Evolutionary conservation across 2,329 filamentous ascomycete genomes (phyloP), one percentile per base, ranked within the genome.

Genomic region (Aspergillaceae sp.): DNA sequence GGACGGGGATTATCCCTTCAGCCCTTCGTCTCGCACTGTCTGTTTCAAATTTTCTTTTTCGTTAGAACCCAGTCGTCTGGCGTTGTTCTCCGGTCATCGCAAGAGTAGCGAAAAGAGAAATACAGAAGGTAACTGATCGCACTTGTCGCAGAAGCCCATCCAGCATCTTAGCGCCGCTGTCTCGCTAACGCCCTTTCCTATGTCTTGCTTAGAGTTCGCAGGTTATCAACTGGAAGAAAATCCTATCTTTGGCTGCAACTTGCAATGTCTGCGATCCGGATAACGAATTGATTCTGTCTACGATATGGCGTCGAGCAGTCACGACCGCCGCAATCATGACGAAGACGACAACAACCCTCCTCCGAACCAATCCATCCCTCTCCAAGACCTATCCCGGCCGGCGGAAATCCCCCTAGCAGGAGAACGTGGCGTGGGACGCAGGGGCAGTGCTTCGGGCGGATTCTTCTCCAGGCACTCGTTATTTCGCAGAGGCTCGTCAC

Each of bases 361-460:
- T 26, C 51, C 52, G n/a, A 51, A 60, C 48, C 66, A 69, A 45
- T 83, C 83, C 51, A 90, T 92, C 68, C 85, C 84, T 49, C 72
- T 91, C 48, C 82, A 82, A 65, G 78, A 83, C 56, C 71, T 86
- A 33, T 70, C 71, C 8, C 63, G 66, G 48, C 61, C 64, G 28
- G 63, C 64, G 32, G 64, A 63, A 45, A 53, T 49, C 28, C 50
- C 48, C 41, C 54, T 52, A 32, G 48, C 56, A 11, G 61, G 59
- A 29, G 62, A 60, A 28, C 55, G 57, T 50, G 54, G 65, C 29
- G 53, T 59, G 51, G 54, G 53, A 49, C 58, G 58, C 48, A 48
- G 57, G 47, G 56, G 55, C 43, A 61, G 60, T 43, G 55, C 50
- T 48, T 73, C 56, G 66, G 72, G 53, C 64, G 73, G 59, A 64